phyloP scores from a whole-genome alignment of 1,284 basidiomycete species.

The Pascua sp. region DNA sequence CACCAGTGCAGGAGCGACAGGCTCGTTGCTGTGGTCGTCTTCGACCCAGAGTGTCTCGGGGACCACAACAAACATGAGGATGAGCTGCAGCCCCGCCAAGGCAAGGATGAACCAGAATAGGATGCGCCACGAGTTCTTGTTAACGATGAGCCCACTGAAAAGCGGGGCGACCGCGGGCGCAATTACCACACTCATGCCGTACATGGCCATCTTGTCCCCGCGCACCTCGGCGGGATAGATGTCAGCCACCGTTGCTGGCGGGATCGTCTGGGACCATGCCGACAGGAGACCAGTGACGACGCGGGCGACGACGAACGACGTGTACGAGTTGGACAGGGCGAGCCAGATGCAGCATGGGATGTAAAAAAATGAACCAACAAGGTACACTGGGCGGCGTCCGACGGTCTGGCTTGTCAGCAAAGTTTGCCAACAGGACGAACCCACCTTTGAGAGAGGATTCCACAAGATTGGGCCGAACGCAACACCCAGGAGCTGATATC shows the following conservation, averaged over 20 bases:
- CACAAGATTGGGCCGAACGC: slow-evolving; percentile 44
- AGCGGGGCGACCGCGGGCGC: slow-evolving; percentile 43
- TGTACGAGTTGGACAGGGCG: slow-evolving; percentile 27
- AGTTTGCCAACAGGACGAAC: background rate
- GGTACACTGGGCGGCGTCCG: slow-evolving; percentile 42
- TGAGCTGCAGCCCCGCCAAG: slow-evolving; percentile 20
- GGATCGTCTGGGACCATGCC: slow-evolving; percentile 31
- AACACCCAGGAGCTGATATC: slow-evolving; percentile 46
- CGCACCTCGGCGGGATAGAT: slow-evolving; percentile 35
- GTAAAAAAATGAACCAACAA: slow-evolving; percentile 43
- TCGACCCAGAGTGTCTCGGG: slow-evolving; percentile 44
- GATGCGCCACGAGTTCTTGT: slow-evolving; percentile 28
- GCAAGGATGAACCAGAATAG: slow-evolving; percentile 43
- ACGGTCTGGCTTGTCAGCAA: slow-evolving; percentile 19
- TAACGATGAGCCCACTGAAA: slow-evolving; percentile 37
- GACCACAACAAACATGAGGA: slow-evolving; percentile 30
- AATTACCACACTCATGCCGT: slow-evolving; percentile 27
- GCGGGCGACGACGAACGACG: slow-evolving; percentile 24
- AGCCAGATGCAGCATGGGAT: slow-evolving; percentile 43
- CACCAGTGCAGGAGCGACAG: background rate
- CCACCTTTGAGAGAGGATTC: slow-evolving; percentile 25
- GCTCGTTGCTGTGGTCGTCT: background rate
- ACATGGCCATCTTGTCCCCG: slow-evolving; percentile 42
- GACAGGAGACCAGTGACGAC: slow-evolving; percentile 28
- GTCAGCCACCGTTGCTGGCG: slow-evolving; percentile 32